Evolutionary conservation across 2,329 filamentous ascomycete genomes (phyloP), one percentile per base, ranked within the genome.

Genomic region (Lachnellula willkommii): DNA sequence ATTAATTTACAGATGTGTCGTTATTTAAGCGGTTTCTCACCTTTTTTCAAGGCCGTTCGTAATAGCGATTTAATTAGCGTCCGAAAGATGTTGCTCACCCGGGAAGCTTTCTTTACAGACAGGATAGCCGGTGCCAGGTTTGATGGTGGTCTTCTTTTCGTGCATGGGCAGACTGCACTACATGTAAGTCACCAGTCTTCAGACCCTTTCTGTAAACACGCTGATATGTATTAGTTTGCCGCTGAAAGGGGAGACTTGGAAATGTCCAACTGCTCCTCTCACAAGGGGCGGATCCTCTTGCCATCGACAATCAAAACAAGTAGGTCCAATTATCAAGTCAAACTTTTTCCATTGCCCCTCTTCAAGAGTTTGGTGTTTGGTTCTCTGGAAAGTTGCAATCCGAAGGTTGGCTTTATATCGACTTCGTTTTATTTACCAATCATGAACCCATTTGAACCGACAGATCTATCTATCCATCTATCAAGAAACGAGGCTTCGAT

Each of bases 81-180:
- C 28, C 50, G 47, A 2, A 28, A 55, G 3, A 56, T 61, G 47
- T n/a, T 59, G 3, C 20, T 3, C 12, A 51, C 52, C 12, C 39
- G 28, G 11, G 48, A 57, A 35, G 54, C 20, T 4, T 59, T 49
- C 11, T 32, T 48, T 14, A 35, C 47, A 5, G 53, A 39, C 24
- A 37, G 50, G 24, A 2, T 26, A 37, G 35, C 15, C 15, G 35
- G 15, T 15, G 22, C 35, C 35, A 37, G 35, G 15, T 37, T 37
- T 37, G 37, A 17, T 39, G 37, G 14, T 15, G 12, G 2, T 14
- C 1, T 39, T 22, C 48, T 11, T 8, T 11, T 22, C 17, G 22
- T 50, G 22, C 20, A 8, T 39, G 36, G 32, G 5, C 7, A 12
- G 2, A 50, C 36, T 39, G 32, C 35, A 7, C 17, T 39, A 5